These are phyloP conservation scores for Rhynchospora breviuscula DNA, from an alignment of 176 grass and related monocot genomes.

Conservation along the genomic window DNA sequence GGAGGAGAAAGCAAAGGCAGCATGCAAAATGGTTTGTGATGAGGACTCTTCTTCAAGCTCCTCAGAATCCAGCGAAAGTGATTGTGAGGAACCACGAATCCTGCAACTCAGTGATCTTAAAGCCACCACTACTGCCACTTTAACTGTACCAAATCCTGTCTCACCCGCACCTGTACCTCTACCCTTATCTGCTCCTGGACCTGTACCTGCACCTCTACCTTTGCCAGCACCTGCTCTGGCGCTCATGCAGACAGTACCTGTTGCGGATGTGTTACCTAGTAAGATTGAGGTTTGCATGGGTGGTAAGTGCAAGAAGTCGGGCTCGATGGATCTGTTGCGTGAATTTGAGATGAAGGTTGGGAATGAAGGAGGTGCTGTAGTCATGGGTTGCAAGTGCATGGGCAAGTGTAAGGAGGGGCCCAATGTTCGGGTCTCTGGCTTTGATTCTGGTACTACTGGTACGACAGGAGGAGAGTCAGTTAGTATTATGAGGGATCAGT, in stretches of 20 bases:
- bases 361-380: neutral
- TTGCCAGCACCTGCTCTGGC: too few species aligned
- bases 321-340: conserved; percentile 42
- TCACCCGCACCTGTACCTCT: neutral
- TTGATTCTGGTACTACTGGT: neutral
- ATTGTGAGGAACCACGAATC: conserved; percentile 27
- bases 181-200: conserved; percentile 14
- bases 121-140: neutral
- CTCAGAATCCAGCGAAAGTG: conserved; percentile 47
- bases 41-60: conserved; percentile 42
- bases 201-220: conserved; percentile 13
- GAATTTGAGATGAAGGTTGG: conserved; percentile 52
- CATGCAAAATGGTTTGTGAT: conserved; percentile 13
- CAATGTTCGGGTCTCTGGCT: conserved; percentile 34
- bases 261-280: neutral
- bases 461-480: neutral
- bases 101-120: neutral
- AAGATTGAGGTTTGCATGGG: conserved; percentile 75
- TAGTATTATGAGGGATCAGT: conserved; percentile 21
- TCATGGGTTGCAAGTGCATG: conserved; percentile 67
- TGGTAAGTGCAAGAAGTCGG: conserved; percentile 71
- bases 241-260: neutral
- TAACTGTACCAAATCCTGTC: neutral
- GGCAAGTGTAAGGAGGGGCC: conserved; percentile 68
- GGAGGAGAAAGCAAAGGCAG: conserved; percentile 22